Evolutionary conservation across 169 alveolate species (phyloP).

Genomic region (Plasmodium cynomolgi): DNA sequence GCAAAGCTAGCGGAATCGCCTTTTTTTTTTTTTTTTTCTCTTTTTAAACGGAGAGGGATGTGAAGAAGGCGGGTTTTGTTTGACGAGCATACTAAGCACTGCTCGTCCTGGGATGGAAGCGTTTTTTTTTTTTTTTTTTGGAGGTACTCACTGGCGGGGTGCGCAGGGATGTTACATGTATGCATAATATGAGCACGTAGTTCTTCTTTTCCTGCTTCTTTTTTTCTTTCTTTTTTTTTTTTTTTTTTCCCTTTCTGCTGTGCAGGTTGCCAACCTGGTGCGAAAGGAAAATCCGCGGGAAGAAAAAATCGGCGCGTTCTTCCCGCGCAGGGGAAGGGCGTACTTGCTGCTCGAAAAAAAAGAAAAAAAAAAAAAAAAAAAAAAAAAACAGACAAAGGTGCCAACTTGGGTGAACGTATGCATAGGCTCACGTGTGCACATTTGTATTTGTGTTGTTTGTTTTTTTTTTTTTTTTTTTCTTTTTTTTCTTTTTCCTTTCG

Average conservation of each 20-base stretch:
- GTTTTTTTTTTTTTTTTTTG: conserved; percentile 21
- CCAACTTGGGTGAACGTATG: neutral
- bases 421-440: neutral
- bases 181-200: neutral
- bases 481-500: neutral
- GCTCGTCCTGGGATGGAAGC: neutral
- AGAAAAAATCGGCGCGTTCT: neutral
- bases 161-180: neutral
- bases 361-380: too few relatives aligned
- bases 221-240: neutral
- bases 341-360: neutral
- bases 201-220: too few relatives aligned
- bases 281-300: neutral
- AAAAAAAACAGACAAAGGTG: neutral
- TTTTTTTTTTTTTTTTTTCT: neutral
- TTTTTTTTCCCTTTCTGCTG: neutral
- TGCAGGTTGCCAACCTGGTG: neutral
- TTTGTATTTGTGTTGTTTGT: too few relatives aligned
- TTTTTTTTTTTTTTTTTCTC: too few relatives aligned
- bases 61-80: neutral
- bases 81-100: neutral
- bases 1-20: neutral
- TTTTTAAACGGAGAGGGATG: neutral
- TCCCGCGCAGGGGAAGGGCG: neutral
- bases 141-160: neutral